Evolutionary conservation across 1,284 basidiomycete genomes (phyloP), one percentile per base, ranked within the genome.

Genomic region (Moniliella sp.): DNA sequence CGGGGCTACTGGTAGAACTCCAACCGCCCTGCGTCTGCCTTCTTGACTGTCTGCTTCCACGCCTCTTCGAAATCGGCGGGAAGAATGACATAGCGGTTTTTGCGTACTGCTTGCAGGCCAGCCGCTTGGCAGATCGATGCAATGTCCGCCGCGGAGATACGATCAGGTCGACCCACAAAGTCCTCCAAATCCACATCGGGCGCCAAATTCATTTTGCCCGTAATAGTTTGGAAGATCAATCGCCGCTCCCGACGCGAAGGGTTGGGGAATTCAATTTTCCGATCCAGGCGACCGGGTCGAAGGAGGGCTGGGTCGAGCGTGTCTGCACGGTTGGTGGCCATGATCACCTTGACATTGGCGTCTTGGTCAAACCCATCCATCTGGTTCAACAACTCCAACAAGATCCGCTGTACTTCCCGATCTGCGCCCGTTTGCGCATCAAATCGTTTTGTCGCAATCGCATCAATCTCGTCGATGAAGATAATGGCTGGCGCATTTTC

Each of bases 331-430:
- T 59, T 59, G 31, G 56, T 59, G 10, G 56, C 56, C 56, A 59
- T 59, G 45, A 59, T 59, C 26, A 54, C 50, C 73, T 99, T 97
- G 61, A 99, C 91, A 52, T 88, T 97, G 61, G 82, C 88, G 4
- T 79, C 81, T 63, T 99, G 91, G 63, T 99, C 91, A 65, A 99
- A 99, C 44, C 91, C 91, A 54, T 99, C 91, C 91, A 99, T 99
- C 61, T 99, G 91, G 61, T 93, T 97, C 40, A 99, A 69, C 40
- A 99, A 66, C 61, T 99, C 91, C n/a, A 99, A 73, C 44, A 99
- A 63, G 57, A 99, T 97, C 65, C 91, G 82, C 64, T 99, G 91
- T n/a, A 99, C 91, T 65, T 99, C 91, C 48, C 91, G 72, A 65
- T 99, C 91, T 8, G 91, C 91, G 56, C 91, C 91, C 1, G 91